Evolutionary conservation across 2,329 filamentous ascomycete species (phyloP).

Genomic region (Macroventuria anomochaeta): DNA sequence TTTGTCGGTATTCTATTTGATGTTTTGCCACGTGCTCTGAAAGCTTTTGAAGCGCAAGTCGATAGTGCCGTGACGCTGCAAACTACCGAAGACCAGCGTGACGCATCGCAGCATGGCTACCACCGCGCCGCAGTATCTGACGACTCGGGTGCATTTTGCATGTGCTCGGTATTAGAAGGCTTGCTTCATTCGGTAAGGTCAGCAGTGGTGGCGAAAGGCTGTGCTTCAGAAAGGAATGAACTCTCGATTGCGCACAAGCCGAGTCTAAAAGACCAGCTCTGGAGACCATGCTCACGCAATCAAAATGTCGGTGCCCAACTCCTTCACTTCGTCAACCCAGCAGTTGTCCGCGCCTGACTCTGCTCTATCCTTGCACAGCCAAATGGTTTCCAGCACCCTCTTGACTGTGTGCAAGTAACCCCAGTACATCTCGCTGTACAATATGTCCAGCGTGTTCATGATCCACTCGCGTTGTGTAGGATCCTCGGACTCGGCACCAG

Average conservation of each 20-base stretch:
- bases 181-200: not conserved
- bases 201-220: too few species aligned
- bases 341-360: conserved; percentile 33
- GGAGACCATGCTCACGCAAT: conserved; percentile 32
- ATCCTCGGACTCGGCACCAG: conserved; percentile 62
- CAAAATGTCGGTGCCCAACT: conserved; percentile 40
- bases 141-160: not conserved
- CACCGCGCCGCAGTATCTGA: not conserved
- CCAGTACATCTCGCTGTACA: conserved; percentile 48
- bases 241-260: not conserved
- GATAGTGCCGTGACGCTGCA: not conserved
- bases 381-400: conserved; percentile 44
- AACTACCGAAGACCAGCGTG: not conserved
- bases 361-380: conserved; percentile 39
- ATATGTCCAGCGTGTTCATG: conserved; percentile 52
- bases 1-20: not conserved
- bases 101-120: not conserved
- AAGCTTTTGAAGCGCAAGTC: too few species aligned
- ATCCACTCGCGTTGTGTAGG: conserved; percentile 58
- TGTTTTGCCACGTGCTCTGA: not conserved
- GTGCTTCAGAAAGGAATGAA: too few species aligned
- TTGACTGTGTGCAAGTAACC: conserved; percentile 47
- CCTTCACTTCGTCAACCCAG: conserved; percentile 45
- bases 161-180: not conserved
- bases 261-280: too few species aligned